Evolutionary conservation across 768 basidiomycete species (phyloP).

Genomic region (Russula ochroleuca): DNA sequence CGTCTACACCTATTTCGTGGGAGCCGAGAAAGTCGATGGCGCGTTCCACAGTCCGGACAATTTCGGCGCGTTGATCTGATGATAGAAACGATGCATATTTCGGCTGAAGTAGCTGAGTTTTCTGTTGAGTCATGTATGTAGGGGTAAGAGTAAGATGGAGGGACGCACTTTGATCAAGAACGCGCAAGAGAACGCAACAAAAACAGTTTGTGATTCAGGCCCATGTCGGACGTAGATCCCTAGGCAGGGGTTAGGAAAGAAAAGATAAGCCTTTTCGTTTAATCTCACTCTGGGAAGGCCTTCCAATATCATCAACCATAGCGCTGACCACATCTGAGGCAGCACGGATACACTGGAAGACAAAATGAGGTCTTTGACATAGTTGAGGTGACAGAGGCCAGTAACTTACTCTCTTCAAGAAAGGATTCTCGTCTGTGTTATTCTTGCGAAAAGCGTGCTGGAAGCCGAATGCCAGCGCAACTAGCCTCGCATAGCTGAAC

Average conservation of each 20-base stretch:
- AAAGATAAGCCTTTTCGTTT: neutral
- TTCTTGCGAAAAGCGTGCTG: constrained; percentile 69
- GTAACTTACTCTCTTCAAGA: constrained; percentile 57
- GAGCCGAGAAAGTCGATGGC: constrained; percentile 31
- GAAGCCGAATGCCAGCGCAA: constrained; percentile 70
- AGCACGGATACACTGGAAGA: constrained; percentile 55
- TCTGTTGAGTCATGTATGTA: neutral
- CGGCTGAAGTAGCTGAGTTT: constrained; percentile 31
- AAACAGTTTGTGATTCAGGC: constrained; percentile 34
- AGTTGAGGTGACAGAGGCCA: constrained; percentile 5
- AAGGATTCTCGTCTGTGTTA: constrained; percentile 55
- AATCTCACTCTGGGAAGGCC: constrained; percentile 50
- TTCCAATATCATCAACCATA: constrained; percentile 55
- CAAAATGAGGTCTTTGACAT: constrained; percentile 11
- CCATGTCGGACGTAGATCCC: constrained; percentile 32
- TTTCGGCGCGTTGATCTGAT: constrained; percentile 29
- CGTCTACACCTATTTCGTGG: constrained; percentile 34
- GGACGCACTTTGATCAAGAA: constrained; percentile 33
- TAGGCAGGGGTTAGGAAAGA: neutral
- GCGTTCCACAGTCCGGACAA: constrained; percentile 29
- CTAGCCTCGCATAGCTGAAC: constrained; percentile 64
- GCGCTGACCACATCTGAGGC: constrained; percentile 62
- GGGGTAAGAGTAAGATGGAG: neutral
- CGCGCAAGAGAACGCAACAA: constrained; percentile 34
- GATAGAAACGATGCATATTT: constrained; percentile 31